Evolutionary conservation across 805 yeast genomes (phyloP).

Genomic region (Kluyveromyces siamensis): DNA sequence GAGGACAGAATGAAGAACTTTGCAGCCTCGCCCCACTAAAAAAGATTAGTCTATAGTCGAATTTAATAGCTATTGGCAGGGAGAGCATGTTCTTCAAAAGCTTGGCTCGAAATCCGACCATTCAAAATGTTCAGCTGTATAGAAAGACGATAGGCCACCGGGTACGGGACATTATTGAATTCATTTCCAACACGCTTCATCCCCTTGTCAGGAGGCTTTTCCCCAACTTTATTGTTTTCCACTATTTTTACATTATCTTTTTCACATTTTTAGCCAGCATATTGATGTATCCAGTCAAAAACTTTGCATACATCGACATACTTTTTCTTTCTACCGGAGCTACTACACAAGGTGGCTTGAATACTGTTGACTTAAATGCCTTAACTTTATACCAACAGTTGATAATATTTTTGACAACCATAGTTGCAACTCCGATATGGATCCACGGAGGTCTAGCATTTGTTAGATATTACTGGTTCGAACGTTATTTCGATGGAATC

Average conservation of each 20-base stretch:
- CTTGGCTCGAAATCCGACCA: slow-evolving; percentile 20
- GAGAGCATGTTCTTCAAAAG: slow-evolving; percentile 8
- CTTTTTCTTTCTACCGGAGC: slow-evolving; percentile 71
- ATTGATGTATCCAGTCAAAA: slow-evolving; percentile 64
- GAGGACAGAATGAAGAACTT: not conserved
- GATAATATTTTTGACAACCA: slow-evolving; percentile 49
- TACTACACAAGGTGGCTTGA: slow-evolving; percentile 86
- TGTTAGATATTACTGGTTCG: slow-evolving; percentile 81
- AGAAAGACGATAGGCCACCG: slow-evolving; percentile 33
- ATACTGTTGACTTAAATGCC: slow-evolving; percentile 61
- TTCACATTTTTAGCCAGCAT: slow-evolving; percentile 62
- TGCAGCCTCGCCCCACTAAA: not conserved
- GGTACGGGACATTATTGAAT: slow-evolving; percentile 31
- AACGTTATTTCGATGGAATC: slow-evolving; percentile 76
- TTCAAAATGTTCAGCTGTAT: slow-evolving; percentile 16
- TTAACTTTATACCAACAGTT: slow-evolving; percentile 74
- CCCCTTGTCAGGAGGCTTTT: slow-evolving; percentile 32
- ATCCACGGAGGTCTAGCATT: slow-evolving; percentile 74
- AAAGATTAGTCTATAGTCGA: not conserved
- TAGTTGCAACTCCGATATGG: slow-evolving; percentile 77
- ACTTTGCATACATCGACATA: slow-evolving; percentile 64
- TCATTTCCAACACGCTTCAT: slow-evolving; percentile 21
- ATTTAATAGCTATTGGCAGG: not conserved
- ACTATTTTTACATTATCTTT: slow-evolving; percentile 59
- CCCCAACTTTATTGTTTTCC: slow-evolving; percentile 48